Evolutionary conservation across 1,284 basidiomycete genomes (phyloP).

Genomic region (Termitomyces sp.): DNA sequence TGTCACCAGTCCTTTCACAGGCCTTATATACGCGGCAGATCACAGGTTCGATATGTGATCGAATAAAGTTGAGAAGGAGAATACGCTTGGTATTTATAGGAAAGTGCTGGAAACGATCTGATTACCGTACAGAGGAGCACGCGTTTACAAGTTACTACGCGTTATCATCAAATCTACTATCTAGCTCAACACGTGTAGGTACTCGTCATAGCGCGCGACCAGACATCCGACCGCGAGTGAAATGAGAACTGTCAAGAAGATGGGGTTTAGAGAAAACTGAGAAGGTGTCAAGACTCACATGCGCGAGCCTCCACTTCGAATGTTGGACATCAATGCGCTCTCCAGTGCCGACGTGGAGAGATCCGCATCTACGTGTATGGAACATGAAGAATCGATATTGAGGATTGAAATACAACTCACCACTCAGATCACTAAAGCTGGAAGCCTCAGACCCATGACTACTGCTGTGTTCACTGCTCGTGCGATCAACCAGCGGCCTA

Average conservation of each 20-base stretch:
- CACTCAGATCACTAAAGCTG: conserved; percentile 80
- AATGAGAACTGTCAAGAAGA: conserved; percentile 33
- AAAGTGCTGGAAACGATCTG: conserved; percentile 20
- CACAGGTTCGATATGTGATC: not conserved
- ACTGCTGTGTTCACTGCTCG: conserved; percentile 53
- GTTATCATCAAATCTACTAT: not conserved
- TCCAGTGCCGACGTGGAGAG: conserved; percentile 71
- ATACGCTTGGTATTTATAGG: conserved; percentile 6
- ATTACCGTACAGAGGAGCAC: conserved; percentile 15
- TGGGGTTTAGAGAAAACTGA: not conserved
- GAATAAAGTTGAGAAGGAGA: not conserved
- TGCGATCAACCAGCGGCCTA: conserved; percentile 34
- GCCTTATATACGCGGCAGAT: conserved; percentile 6
- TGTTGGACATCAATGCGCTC: conserved; percentile 68
- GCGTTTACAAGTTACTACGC: conserved; percentile 7
- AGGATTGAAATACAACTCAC: conserved; percentile 32
- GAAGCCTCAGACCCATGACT: conserved; percentile 66
- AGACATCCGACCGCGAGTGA: conserved; percentile 36
- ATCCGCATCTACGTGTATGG: conserved; percentile 47
- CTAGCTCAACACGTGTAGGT: not conserved
- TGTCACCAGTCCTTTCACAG: conserved; percentile 11
- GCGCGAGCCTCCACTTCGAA: conserved; percentile 46
- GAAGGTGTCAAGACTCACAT: conserved; percentile 39
- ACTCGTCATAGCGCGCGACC: conserved; percentile 25
- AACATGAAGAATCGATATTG: conserved; percentile 3